Evolutionary conservation across 495 filamentous ascomycete species (phyloP).

Genomic region (Podospora bellae-mahoneyi): DNA sequence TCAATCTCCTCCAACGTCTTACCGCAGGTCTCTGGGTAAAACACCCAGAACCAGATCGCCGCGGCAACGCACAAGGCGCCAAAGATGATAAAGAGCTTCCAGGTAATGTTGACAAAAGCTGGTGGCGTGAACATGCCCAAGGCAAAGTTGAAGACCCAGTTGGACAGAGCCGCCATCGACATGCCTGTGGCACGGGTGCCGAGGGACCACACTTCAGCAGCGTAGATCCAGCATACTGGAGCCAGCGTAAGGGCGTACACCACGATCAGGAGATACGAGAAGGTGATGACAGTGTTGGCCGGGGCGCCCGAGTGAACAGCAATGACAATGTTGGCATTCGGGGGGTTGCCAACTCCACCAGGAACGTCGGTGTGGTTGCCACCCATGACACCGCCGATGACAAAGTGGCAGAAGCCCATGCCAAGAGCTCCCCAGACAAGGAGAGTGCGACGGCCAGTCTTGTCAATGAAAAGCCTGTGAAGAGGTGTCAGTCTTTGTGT

Average conservation of each 20-base stretch:
- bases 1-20: slow-evolving; percentile 72
- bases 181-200: slow-evolving; percentile 72
- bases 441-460: slow-evolving; percentile 66
- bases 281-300: slow-evolving; percentile 67
- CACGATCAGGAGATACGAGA: slow-evolving; percentile 68
- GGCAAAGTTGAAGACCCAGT: slow-evolving; percentile 78
- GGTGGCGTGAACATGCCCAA: slow-evolving; percentile 68
- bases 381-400: slow-evolving; percentile 57
- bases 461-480: slow-evolving; percentile 61
- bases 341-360: slow-evolving; percentile 51
- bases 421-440: slow-evolving; percentile 66
- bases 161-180: slow-evolving; percentile 61
- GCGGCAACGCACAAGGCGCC: slow-evolving; percentile 64
- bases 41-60: slow-evolving; percentile 61
- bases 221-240: slow-evolving; percentile 71
- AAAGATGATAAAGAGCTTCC: slow-evolving; percentile 72
- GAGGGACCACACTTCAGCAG: slow-evolving; percentile 70
- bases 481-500: neutral
- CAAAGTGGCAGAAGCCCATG: slow-evolving; percentile 69
- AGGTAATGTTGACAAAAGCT: slow-evolving; percentile 67
- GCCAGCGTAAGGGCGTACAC: slow-evolving; percentile 69
- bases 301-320: slow-evolving; percentile 53
- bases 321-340: slow-evolving; percentile 65
- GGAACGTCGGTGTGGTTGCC: slow-evolving; percentile 46
- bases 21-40: slow-evolving; percentile 68